Evolutionary conservation across 1,284 basidiomycete species (phyloP).

Genomic region (Peniophora sp.): DNA sequence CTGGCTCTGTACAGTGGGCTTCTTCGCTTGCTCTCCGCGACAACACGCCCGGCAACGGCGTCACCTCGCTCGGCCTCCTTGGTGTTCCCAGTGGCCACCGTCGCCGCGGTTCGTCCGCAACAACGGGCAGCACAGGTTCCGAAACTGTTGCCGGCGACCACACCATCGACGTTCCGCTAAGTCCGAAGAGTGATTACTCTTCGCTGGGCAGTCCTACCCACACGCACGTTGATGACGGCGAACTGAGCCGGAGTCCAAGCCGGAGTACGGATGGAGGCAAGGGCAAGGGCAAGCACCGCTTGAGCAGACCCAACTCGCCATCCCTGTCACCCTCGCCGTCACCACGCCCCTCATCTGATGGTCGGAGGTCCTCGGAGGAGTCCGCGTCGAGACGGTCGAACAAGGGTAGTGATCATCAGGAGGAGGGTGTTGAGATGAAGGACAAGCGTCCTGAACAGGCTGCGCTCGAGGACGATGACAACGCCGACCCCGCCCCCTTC

Average conservation of each 20-base stretch:
- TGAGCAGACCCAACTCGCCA: not conserved
- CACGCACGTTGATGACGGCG: not conserved
- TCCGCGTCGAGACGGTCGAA: not conserved
- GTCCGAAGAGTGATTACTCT: not conserved
- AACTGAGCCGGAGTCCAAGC: not conserved
- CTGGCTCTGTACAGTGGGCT: not conserved
- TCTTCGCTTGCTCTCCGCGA: not conserved
- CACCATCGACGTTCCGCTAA: not conserved
- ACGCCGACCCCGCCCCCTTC: constrained; percentile 68
- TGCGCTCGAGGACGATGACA: constrained; percentile 45
- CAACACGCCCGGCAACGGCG: not conserved
- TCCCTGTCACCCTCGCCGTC: not conserved
- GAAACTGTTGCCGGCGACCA: not conserved
- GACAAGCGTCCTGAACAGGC: constrained; percentile 22
- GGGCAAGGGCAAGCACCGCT: too few species aligned
- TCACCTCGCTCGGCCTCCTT: not conserved
- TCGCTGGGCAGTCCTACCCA: not conserved
- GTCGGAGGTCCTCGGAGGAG: not conserved
- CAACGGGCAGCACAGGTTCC: not conserved
- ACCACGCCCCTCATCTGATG: not conserved
- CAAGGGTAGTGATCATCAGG: not conserved
- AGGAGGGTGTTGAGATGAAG: constrained; percentile 13
- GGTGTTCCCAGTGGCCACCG: not conserved
- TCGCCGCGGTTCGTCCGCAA: not conserved
- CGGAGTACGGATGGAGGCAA: too few species aligned